Conservation (phyloP, 345 rosid genomes). For the Melaleuca quinquenervia region DNA sequence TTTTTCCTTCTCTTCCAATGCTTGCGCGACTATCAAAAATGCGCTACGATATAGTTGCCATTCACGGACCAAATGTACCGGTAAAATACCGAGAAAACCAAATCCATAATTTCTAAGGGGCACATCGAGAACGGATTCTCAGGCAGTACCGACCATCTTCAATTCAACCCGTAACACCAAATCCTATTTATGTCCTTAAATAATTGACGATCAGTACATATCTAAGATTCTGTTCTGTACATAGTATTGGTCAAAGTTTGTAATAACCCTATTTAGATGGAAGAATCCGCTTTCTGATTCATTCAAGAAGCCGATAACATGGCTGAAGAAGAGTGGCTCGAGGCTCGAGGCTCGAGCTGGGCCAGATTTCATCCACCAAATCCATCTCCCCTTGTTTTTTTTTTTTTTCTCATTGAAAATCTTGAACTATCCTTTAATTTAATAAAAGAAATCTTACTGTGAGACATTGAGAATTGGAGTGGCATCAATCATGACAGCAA, state of each 20-base stretch:
- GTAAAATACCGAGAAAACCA: background rate
- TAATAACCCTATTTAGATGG: background rate
- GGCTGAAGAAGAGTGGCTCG: background rate
- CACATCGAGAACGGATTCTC: background rate
- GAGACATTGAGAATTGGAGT: background rate
- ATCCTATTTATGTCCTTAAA: background rate
- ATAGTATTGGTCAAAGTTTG: background rate
- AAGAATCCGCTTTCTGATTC: background rate
- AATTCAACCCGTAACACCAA: background rate
- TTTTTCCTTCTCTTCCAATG: background rate
- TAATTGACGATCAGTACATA: background rate
- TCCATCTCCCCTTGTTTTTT: background rate
- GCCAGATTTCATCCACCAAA: background rate
- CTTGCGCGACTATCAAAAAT: background rate
- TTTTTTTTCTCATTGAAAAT: background rate
- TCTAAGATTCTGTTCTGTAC: background rate
- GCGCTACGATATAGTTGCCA: background rate
- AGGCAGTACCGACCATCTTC: background rate
- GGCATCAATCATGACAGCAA: slow-evolving; percentile 12
- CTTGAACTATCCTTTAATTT: background rate
- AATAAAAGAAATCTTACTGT: background rate
- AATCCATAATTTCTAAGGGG: background rate
- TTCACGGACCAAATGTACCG: background rate
- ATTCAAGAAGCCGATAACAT: background rate
- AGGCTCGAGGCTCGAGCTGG: background rate